Base-by-base conservation (phyloP, 2,329 filamentous ascomycete genomes). In the Colletotrichum agaves region DNA sequence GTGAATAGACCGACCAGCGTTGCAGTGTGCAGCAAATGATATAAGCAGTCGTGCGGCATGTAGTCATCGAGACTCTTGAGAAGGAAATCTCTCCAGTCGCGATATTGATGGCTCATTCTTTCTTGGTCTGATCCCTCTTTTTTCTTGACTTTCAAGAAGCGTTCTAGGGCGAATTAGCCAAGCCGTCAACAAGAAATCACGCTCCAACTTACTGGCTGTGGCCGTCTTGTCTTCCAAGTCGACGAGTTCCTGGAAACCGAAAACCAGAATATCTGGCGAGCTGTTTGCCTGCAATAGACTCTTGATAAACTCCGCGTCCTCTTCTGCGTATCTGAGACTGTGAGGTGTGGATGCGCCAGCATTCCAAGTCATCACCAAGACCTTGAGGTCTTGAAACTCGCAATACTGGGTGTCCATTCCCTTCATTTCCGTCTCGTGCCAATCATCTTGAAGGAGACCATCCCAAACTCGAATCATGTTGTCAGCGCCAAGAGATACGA, bases 191-290 rank as follows among this genome's bases (percentile, higher is more conserved):
- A 19, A 39, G 13, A 15, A 4, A 13, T 12, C 15, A n/a, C 1
- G 5, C 12, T 5, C 8, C 4, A 17, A 84, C 86, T 75, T 79
- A 89, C 89, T 98, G n/a, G 96, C 96, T 21, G 95, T 98, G 57
- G 97, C 92, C 72, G 94, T 97, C 82, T 98, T 98, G 80, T 99
- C 93, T 78, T 99, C 96, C 7, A 99, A 84, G 75, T 99, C 96
- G 4, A 99, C 96, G n/a, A 99, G 85, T 79, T 99, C 96, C 78
- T 99, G 96, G 78, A 99, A 99, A 1, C 94, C 95, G 82, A 99
- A 99, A 1, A 98, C 88, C 2, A 98, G 81, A 56, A 99, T 94
- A 73, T 98, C 96, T 0, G 96, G 93, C 7, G 91, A 89, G 43
- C 91, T 87, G 69, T 91, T 90, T n/a, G 87, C 88, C 71, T 90